These are phyloP conservation scores for Cryptosporidium felis DNA, from an alignment of 169 alveolate genomes.

Conservation along the genomic window DNA sequence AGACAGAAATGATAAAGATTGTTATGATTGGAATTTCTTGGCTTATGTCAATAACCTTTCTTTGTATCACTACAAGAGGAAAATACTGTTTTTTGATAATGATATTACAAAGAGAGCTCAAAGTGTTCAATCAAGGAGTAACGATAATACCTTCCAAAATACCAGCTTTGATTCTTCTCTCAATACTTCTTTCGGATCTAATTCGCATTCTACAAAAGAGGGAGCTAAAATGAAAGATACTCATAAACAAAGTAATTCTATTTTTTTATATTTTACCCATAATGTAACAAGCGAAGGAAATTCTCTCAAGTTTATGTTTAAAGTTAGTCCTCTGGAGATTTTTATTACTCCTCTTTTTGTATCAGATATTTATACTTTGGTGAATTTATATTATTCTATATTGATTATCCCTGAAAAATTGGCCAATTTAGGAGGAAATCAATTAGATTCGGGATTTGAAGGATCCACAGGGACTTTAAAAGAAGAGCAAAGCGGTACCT, in stretches of 20 bases:
- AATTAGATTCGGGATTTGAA: too few species aligned
- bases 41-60: constrained; percentile 37
- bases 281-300: constrained; percentile 50
- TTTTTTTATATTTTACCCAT: constrained; percentile 25
- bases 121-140: too few species aligned
- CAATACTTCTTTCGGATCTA: too few species aligned
- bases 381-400: constrained; percentile 38
- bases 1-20: constrained; percentile 66
- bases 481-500: too few species aligned
- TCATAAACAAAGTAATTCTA: neutral
- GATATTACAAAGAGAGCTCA: neutral
- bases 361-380: constrained; percentile 16
- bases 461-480: too few species aligned
- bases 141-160: too few species aligned
- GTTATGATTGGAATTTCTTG: constrained; percentile 61
- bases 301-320: constrained; percentile 33
- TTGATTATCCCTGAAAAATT: constrained; percentile 27
- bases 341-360: constrained; percentile 45
- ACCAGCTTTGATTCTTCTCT: too few species aligned
- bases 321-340: constrained; percentile 45
- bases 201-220: too few species aligned
- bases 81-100: constrained; percentile 19
- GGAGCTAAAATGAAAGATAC: neutral
- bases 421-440: too few species aligned
- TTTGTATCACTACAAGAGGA: constrained; percentile 3